Evolutionary conservation across 345 rosid species (phyloP).

Genomic region (Boechera divaricarpa): DNA sequence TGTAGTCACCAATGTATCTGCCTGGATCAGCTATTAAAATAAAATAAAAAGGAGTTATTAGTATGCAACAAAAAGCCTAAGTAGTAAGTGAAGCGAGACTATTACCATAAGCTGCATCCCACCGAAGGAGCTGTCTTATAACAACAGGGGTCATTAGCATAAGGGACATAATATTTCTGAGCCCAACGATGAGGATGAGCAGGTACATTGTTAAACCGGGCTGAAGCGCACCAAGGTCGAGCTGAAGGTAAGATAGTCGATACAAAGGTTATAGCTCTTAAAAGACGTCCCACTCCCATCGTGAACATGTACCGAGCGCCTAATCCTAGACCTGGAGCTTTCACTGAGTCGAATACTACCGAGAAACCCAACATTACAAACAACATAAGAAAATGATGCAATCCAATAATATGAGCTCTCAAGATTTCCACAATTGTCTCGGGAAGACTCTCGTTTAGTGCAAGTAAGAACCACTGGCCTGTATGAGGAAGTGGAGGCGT

Average conservation of each 20-base stretch:
- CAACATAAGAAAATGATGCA: slow-evolving; percentile 88
- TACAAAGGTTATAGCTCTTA: slow-evolving; percentile 81
- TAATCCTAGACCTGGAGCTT: slow-evolving; percentile 93
- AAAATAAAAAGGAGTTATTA: background rate
- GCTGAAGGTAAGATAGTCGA: slow-evolving; percentile 95
- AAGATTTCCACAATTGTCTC: slow-evolving; percentile 64
- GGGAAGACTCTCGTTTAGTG: slow-evolving; percentile 86
- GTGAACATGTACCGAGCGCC: slow-evolving; percentile 94
- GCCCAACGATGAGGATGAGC: slow-evolving; percentile 86
- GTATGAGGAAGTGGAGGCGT: slow-evolving; percentile 87
- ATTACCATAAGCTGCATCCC: slow-evolving; percentile 50
- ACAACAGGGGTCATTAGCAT: slow-evolving; percentile 73
- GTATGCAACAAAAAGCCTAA: background rate
- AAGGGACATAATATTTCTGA: slow-evolving; percentile 89
- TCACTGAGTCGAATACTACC: slow-evolving; percentile 72
- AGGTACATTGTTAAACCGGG: slow-evolving; percentile 68
- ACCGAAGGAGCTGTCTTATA: slow-evolving; percentile 59
- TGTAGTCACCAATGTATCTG: slow-evolving; percentile 57
- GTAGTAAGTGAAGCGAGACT: background rate
- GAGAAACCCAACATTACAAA: slow-evolving; percentile 93
- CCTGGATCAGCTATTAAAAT: slow-evolving; percentile 59
- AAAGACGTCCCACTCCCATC: slow-evolving; percentile 91
- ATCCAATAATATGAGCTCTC: slow-evolving; percentile 82
- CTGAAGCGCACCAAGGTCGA: slow-evolving; percentile 89
- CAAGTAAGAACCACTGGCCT: slow-evolving; percentile 93